A percentile compares a stretch with the other conserved stretches of the same genome.
These are phyloP conservation scores for Pleurotus pulmonarius DNA, from an alignment of 768 basidiomycete species.

Conservation along the genomic window DNA sequence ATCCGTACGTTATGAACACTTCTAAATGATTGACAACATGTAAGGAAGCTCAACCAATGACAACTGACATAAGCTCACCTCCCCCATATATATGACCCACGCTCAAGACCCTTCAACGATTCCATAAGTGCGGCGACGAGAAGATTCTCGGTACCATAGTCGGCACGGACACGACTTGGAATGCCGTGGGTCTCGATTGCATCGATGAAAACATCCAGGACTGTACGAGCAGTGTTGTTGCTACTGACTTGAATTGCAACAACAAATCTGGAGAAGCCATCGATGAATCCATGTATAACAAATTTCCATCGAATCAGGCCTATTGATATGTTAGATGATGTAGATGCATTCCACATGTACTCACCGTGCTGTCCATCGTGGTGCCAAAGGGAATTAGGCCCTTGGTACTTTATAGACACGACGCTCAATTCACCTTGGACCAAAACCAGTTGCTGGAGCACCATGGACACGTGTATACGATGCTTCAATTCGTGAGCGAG, in stretches of 20 bases:
- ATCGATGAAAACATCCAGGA: slow-evolving; percentile 16
- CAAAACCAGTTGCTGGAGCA: slow-evolving; percentile 13
- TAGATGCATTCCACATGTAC: background rate
- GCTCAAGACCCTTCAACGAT: slow-evolving; percentile 5
- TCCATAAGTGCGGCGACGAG: slow-evolving; percentile 18
- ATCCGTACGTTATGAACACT: slow-evolving; percentile 38
- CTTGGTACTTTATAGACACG: slow-evolving; percentile 20
- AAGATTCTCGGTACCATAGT: slow-evolving; percentile 24
- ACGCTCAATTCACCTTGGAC: slow-evolving; percentile 13
- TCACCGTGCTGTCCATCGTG: slow-evolving; percentile 28
- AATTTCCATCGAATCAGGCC: slow-evolving; percentile 30
- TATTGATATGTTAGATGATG: slow-evolving; percentile 8
- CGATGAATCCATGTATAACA: slow-evolving; percentile 31
- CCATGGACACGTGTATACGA: slow-evolving; percentile 19
- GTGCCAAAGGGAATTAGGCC: slow-evolving; percentile 27
- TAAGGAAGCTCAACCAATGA: background rate
- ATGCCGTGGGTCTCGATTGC: slow-evolving; percentile 21
- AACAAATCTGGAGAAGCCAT: slow-evolving; percentile 33
- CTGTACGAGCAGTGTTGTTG: slow-evolving; percentile 23
- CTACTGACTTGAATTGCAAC: slow-evolving; percentile 22
- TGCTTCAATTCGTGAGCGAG: slow-evolving; percentile 14
- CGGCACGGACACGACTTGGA: slow-evolving; percentile 25
- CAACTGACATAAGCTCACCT: slow-evolving; percentile 8
- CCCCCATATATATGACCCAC: slow-evolving; percentile 23
- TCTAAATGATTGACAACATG: slow-evolving; percentile 12